Evolutionary conservation across 2,329 filamentous ascomycete genomes (phyloP).

Genomic region (Apiospora rasikravindrae): DNA sequence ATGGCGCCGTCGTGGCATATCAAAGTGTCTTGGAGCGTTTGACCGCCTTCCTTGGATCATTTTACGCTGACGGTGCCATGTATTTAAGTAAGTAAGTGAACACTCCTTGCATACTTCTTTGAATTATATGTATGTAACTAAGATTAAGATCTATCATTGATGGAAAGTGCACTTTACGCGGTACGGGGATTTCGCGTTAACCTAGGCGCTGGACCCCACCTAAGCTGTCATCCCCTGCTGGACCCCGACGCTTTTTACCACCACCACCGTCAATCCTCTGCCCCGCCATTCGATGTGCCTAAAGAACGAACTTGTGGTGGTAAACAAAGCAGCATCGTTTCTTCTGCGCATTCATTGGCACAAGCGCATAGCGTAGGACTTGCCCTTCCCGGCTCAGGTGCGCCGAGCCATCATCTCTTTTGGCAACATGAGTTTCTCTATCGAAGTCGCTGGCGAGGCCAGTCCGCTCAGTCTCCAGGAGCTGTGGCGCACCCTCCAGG

Average conservation of each 20-base stretch:
- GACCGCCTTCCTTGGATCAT: neutral
- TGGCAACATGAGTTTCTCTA: constrained; percentile 66
- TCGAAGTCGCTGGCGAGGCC: constrained; percentile 84
- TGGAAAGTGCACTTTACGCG: neutral
- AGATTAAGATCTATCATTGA: neutral
- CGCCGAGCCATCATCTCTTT: neutral
- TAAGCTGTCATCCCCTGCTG: constrained; percentile 13
- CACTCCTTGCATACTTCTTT: neutral
- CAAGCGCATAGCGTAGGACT: neutral
- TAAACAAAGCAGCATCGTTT: neutral
- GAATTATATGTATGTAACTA: too few relatives aligned
- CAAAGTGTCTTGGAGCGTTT: too few relatives aligned
- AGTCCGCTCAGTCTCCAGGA: constrained; percentile 69
- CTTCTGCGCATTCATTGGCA: neutral
- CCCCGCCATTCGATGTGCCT: constrained; percentile 3
- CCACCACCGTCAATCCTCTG: neutral
- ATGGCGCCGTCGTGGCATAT: too few relatives aligned
- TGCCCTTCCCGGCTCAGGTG: neutral
- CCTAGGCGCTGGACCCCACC: neutral
- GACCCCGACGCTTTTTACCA: neutral
- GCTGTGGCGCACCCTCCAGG: constrained; percentile 67
- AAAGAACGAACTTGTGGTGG: neutral
- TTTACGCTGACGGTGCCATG: neutral
- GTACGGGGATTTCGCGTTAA: neutral
- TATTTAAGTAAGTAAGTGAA: neutral